Evolutionary conservation across 352 stramenopile species (phyloP).

Genomic region (Phytopythium oedochilum): DNA sequence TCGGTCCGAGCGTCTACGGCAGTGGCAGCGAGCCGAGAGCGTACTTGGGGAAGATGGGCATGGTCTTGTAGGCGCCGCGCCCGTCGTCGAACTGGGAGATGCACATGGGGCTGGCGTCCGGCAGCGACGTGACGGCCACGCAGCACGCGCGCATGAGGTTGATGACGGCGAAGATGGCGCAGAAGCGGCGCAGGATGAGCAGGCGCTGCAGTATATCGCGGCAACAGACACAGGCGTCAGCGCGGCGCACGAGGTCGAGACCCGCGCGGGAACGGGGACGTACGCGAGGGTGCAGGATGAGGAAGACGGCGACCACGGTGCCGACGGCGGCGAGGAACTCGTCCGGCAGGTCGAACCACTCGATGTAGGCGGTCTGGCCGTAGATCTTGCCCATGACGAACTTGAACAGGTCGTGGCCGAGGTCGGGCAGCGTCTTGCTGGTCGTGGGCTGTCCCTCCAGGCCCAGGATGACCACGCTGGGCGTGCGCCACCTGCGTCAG

Average conservation of each 20-base stretch:
- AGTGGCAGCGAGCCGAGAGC: too few relatives aligned
- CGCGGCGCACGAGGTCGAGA: too few relatives aligned
- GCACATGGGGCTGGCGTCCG: slow-evolving; percentile 82
- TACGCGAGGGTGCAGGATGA: slow-evolving; percentile 78
- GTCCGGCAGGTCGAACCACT: slow-evolving; percentile 83
- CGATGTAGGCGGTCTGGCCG: slow-evolving; percentile 74
- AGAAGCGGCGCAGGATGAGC: slow-evolving; percentile 80
- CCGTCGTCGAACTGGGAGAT: slow-evolving; percentile 77
- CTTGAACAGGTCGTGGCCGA: slow-evolving; percentile 85
- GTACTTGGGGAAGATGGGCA: slow-evolving; percentile 86
- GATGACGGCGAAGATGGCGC: slow-evolving; percentile 80
- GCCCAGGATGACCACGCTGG: slow-evolving; percentile 76
- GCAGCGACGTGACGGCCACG: slow-evolving; percentile 82
- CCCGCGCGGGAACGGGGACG: too few relatives aligned
- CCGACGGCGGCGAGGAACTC: slow-evolving; percentile 76
- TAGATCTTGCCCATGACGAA: slow-evolving; percentile 85
- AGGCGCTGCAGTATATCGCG: slow-evolving; percentile 37
- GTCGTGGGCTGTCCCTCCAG: slow-evolving; percentile 52
- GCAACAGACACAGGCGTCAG: slow-evolving; percentile 1
- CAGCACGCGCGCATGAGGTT: slow-evolving; percentile 85
- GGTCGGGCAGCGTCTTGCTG: slow-evolving; percentile 74
- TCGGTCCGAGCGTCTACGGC: too few relatives aligned
- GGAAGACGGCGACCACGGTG: slow-evolving; percentile 55
- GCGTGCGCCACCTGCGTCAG: slow-evolving; percentile 60
- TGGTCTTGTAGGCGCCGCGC: slow-evolving; percentile 71